These are phyloP conservation scores for Ilex asprella DNA, from an alignment of 257 asterid genomes.

Conservation along the genomic window DNA sequence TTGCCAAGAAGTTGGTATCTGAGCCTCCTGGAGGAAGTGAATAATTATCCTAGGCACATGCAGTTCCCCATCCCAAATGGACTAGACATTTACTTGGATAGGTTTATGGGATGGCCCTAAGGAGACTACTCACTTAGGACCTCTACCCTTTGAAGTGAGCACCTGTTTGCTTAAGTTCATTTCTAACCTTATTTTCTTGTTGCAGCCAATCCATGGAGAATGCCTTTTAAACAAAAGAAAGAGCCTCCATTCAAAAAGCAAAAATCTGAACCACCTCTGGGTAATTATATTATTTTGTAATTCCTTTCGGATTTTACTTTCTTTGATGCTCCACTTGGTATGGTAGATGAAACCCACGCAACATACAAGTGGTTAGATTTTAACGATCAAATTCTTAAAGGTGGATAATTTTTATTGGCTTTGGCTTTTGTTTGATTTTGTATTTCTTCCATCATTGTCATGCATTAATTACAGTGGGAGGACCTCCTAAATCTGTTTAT, in stretches of 20 bases:
- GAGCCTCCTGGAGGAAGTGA: too few relatives aligned
- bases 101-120: too few relatives aligned
- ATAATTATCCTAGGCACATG: too few relatives aligned
- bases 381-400: background rate
- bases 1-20: too few relatives aligned
- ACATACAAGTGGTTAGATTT: background rate
- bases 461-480: constrained; percentile 34
- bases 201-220: constrained; percentile 70
- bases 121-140: too few relatives aligned
- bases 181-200: constrained; percentile 16
- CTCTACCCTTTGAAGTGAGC: too few relatives aligned
- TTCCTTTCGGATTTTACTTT: background rate
- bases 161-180: too few relatives aligned
- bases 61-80: too few relatives aligned
- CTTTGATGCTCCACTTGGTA: background rate
- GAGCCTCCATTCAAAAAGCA: constrained; percentile 80
- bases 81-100: too few relatives aligned
- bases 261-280: constrained; percentile 62
- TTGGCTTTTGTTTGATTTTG: constrained; percentile 8
- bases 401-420: background rate
- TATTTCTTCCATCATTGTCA: constrained; percentile 10
- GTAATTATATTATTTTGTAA: constrained; percentile 25
- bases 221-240: constrained; percentile 45
- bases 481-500: constrained; percentile 53
- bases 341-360: background rate